Evolutionary conservation across 345 rosid species (phyloP).

Genomic region (Sapria himalayana): DNA sequence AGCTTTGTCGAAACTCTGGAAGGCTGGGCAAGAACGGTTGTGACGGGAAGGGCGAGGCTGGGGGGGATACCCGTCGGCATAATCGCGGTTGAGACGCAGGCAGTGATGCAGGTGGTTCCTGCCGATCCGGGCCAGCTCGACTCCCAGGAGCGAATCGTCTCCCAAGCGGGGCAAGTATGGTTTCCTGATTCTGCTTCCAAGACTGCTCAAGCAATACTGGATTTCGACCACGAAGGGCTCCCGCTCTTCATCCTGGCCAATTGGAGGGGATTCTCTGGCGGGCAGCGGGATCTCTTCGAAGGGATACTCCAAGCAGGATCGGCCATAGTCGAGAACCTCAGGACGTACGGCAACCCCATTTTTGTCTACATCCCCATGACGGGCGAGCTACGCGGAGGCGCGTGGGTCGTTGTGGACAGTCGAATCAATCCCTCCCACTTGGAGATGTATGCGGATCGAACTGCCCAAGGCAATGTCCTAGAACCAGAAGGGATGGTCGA

Average conservation of each 20-base stretch:
- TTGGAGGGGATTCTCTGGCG: constrained; percentile 99
- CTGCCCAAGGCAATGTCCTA: constrained; percentile 89
- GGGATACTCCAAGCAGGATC: constrained; percentile 99
- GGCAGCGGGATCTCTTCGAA: constrained; percentile 96
- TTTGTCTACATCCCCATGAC: constrained; percentile 94
- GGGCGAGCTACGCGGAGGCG: constrained; percentile 99
- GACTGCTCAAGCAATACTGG: constrained; percentile 91
- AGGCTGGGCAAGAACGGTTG: constrained; percentile 99
- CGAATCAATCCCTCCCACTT: constrained; percentile 78
- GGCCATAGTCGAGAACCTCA: constrained; percentile 85
- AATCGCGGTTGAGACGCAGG: constrained; percentile 96
- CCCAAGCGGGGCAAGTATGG: constrained; percentile 99
- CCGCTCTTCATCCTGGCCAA: constrained; percentile 93
- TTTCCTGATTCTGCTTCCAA: constrained; percentile 97
- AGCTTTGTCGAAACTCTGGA: constrained; percentile 85
- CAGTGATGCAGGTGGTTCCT: constrained; percentile 94
- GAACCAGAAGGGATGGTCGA: constrained; percentile 98
- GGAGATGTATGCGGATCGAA: constrained; percentile 93
- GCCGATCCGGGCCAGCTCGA: constrained; percentile 99
- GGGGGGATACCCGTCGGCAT: constrained; percentile 98
- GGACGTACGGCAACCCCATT: constrained; percentile 92
- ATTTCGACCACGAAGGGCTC: constrained; percentile 86
- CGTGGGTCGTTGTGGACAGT: constrained; percentile 98
- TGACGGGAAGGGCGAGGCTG: constrained; percentile 98
- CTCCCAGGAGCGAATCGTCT: constrained; percentile 95